phyloP scores from a whole-genome alignment of 306 rosid genomes.

The Prunus campanulata region DNA sequence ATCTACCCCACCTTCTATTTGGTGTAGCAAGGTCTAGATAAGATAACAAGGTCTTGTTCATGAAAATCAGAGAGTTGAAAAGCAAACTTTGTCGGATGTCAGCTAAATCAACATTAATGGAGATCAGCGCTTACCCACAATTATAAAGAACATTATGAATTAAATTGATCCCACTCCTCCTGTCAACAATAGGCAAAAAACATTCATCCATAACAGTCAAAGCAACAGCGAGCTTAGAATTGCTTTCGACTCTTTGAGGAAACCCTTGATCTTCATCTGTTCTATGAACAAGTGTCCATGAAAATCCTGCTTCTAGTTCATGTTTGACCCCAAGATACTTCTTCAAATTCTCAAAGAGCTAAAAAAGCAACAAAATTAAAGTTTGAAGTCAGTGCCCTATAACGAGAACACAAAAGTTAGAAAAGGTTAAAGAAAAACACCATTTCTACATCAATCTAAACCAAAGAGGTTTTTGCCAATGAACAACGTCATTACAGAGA shows the following conservation, averaged over 20 bases:
- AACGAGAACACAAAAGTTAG: conserved; percentile 3
- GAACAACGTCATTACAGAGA: neutral
- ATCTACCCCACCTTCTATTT: neutral
- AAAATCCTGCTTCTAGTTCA: conserved; percentile 89
- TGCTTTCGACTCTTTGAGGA: conserved; percentile 74
- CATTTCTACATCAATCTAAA: neutral
- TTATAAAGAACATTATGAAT: conserved; percentile 83
- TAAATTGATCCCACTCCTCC: conserved; percentile 92
- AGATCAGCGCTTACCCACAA: conserved; percentile 65
- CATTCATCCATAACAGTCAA: conserved; percentile 96
- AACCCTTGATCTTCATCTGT: conserved; percentile 74
- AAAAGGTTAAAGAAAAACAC: neutral
- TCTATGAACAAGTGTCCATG: conserved; percentile 87
- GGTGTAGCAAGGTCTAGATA: neutral
- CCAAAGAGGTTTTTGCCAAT: neutral
- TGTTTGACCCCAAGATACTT: conserved; percentile 79
- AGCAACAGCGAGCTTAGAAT: conserved; percentile 95
- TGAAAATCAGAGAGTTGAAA: neutral
- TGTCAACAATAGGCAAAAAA: conserved; percentile 87
- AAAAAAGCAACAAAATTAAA: conserved; percentile 30
- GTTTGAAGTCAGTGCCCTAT: neutral
- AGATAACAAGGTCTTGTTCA: neutral
- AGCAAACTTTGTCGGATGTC: neutral
- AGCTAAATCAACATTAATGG: conserved; percentile 12
- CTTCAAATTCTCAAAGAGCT: conserved; percentile 91